Evolutionary conservation across 1,139 yeast genomes (phyloP).

Genomic region (Pichia sp.): DNA sequence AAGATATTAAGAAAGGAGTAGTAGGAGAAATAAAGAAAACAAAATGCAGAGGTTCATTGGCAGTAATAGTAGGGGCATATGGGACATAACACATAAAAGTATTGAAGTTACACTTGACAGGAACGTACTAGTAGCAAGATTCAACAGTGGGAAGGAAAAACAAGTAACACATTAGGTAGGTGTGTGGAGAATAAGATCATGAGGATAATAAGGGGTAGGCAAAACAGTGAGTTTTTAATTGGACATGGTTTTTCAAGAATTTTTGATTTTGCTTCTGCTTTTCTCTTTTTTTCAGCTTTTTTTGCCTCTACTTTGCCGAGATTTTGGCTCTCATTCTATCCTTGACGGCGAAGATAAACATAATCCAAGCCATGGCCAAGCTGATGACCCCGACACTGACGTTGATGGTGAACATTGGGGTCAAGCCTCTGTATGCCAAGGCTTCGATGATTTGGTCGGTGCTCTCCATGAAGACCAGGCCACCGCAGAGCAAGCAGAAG

Average conservation of each 20-base stretch:
- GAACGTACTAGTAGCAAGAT: not conserved
- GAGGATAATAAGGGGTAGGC: not conserved
- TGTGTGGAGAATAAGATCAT: not conserved
- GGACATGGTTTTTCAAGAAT: too few relatives aligned
- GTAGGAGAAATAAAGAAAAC: not conserved
- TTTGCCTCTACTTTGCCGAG: not conserved
- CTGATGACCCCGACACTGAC: conserved; percentile 75
- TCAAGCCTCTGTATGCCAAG: conserved; percentile 79
- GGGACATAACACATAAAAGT: not conserved
- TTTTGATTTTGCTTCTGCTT: not conserved
- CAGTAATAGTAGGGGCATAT: not conserved
- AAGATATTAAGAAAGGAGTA: not conserved
- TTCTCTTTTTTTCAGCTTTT: not conserved
- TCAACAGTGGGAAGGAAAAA: not conserved
- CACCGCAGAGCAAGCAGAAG: conserved; percentile 81
- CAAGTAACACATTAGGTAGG: not conserved
- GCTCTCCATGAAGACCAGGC: conserved; percentile 86
- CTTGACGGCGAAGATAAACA: conserved; percentile 63
- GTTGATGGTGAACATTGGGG: conserved; percentile 87
- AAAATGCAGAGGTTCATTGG: not conserved
- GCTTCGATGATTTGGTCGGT: conserved; percentile 81
- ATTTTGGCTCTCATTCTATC: conserved; percentile 39
- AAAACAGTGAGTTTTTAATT: not conserved
- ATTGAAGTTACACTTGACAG: not conserved
- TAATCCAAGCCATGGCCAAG: conserved; percentile 87